Evolutionary conservation across 768 basidiomycete genomes (phyloP), one percentile per base, ranked within the genome.

Genomic region (Flagelloscypha sp.): DNA sequence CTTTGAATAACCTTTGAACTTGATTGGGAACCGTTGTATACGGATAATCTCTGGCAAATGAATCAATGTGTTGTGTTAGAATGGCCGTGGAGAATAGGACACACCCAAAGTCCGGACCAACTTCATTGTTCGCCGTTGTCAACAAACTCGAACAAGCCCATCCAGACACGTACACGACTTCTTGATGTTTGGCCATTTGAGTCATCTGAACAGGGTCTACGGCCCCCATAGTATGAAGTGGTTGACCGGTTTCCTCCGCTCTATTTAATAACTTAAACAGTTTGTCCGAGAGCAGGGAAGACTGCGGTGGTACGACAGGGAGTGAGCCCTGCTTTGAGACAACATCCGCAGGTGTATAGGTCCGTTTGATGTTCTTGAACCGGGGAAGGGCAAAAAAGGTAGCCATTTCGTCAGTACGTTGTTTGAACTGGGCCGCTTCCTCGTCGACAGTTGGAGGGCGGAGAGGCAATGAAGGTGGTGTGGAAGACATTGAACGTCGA

Each of bases 11-110:
- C 31, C 88, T 73, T 37, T 94, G 85, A 0, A 95, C 92, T 54
- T 94, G 90, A 53, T 95, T 94, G 16, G 93, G 92, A 11, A 97
- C 89, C 1, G 90, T 94, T 7, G 89, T 92, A 57, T 95, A 95
- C 1, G 92, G 89, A 54, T 95, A 94, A 57, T 97, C 93, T 23
- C 82, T 90, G 41, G 21, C 3, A 30, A 16, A 28, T 8, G 16
- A 28, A n/a, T 24, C 35, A 9, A 18, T 37, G 15, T 33, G 21
- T 17, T 27, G 27, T 33, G 15, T 12, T 7, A 12, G 28, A 19
- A 28, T 15, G 10, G 12, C 27, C 24, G 21, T 15, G 19, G 19
- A 24, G 16, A 34, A 21, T 25, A 20, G 18, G 15, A 43, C 60
- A 35, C 46, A 76, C 88, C 84, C 88, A 46, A 92, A 70, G 59